Percentiles rank a stretch among this genome's conserved stretches.
phyloP scores from a whole-genome alignment of 1,139 yeast genomes.

The Blastobotrys persicus region DNA sequence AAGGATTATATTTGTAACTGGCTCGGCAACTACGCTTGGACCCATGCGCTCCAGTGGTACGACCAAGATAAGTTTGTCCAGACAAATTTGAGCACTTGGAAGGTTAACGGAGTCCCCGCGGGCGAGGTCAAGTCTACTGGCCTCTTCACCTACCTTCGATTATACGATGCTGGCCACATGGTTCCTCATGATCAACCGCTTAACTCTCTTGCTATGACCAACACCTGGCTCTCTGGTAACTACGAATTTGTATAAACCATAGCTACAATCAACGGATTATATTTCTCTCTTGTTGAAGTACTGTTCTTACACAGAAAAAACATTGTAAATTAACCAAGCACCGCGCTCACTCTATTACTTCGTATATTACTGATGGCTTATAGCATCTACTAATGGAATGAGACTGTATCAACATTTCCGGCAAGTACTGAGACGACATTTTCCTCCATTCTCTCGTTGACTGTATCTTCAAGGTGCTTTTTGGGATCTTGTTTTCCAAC shows the following conservation, averaged over 20 bases:
- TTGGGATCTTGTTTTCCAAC: constrained; percentile 99
- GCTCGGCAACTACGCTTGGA: constrained; percentile 84
- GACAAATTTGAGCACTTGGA: constrained; percentile 40
- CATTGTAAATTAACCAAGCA: not conserved
- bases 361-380: not conserved
- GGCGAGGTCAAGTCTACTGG: constrained; percentile 59
- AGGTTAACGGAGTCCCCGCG: constrained; percentile 51
- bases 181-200: constrained; percentile 81
- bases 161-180: constrained; percentile 70
- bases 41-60: constrained; percentile 63
- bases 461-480: constrained; percentile 90
- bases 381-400: constrained; percentile 30
- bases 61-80: constrained; percentile 38
- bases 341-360: not conserved
- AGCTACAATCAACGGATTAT: no score
- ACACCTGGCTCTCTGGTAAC: constrained; percentile 59
- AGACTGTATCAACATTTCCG: constrained; percentile 80
- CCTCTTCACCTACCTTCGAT: constrained; percentile 60
- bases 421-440: constrained; percentile 85
- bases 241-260: not conserved
- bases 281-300: not conserved
- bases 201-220: constrained; percentile 69
- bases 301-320: no score
- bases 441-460: constrained; percentile 81
- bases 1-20: constrained; percentile 89